Conservation (phyloP, 805 yeast species). For the Starmerella khaoyaiensis region DNA sequence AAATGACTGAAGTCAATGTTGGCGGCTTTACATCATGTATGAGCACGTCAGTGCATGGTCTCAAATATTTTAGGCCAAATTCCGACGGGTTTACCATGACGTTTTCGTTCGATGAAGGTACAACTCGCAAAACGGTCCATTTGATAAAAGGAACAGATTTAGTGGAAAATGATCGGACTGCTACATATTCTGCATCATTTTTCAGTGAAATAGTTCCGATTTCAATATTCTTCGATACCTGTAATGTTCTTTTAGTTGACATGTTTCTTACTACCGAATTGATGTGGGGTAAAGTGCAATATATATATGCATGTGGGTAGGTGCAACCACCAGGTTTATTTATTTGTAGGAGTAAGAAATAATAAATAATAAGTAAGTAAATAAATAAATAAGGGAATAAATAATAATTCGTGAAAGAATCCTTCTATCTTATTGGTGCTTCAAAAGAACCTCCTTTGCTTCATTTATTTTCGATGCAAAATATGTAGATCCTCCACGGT, state of each 20-base stretch:
- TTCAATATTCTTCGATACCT: neutral
- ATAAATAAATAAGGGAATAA: neutral
- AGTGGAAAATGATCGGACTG: slow-evolving; percentile 10
- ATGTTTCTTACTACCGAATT: neutral
- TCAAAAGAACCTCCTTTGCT: slow-evolving; percentile 34
- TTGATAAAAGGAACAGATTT: slow-evolving; percentile 10
- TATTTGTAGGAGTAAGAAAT: neutral
- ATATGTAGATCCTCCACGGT: slow-evolving; percentile 83
- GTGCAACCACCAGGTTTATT: neutral
- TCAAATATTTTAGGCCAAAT: slow-evolving; percentile 3
- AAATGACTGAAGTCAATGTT: slow-evolving; percentile 30
- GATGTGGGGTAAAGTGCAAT: neutral
- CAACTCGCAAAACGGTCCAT: slow-evolving; percentile 12
- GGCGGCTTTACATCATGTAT: slow-evolving; percentile 13
- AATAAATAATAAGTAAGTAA: no score
- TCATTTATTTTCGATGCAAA: slow-evolving; percentile 86
- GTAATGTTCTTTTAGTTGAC: neutral
- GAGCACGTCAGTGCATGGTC: slow-evolving; percentile 4
- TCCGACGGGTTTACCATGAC: slow-evolving; percentile 6
- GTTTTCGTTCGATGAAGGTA: neutral
- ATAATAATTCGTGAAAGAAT: no score
- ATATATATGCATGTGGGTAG: neutral
- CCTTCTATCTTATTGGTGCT: no score
- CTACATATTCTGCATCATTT: slow-evolving; percentile 6
- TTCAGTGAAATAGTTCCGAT: slow-evolving; percentile 3